Evolutionary conservation across 495 filamentous ascomycete species (phyloP).

Genomic region (Mycothermus thermophilus): DNA sequence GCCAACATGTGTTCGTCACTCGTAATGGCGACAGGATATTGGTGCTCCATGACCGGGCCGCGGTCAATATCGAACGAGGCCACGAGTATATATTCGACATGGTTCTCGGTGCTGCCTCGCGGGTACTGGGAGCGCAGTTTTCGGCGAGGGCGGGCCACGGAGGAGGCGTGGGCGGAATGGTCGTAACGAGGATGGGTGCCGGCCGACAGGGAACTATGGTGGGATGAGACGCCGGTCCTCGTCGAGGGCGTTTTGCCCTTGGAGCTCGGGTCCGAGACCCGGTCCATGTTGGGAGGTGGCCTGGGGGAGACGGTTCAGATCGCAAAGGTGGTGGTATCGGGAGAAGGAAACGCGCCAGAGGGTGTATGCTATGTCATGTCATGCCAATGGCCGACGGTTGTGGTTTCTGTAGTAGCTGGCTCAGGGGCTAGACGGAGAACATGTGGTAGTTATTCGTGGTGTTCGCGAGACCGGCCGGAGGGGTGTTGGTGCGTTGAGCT

Average conservation of each 20-base stretch:
- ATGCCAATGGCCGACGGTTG: too few species aligned
- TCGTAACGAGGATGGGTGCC: conserved; percentile 24
- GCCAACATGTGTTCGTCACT: conserved; percentile 97
- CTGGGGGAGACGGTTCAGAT: too few species aligned
- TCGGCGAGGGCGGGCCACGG: conserved; percentile 28
- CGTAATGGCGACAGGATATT: conserved; percentile 86
- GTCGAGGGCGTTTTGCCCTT: conserved; percentile 41
- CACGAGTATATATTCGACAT: conserved; percentile 99
- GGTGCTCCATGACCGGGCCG: conserved; percentile 95
- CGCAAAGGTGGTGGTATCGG: too few species aligned
- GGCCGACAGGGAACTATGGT: conserved; percentile 40
- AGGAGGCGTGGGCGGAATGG: conserved; percentile 21
- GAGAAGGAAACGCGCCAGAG: too few species aligned
- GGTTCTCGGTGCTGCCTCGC: conserved; percentile 59
- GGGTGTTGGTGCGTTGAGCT: too few species aligned
- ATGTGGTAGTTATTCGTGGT: too few species aligned
- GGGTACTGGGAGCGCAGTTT: conserved; percentile 79
- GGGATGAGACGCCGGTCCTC: conserved; percentile 34
- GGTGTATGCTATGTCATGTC: too few species aligned
- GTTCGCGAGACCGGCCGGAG: too few species aligned
- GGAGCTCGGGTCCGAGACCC: conserved; percentile 40
- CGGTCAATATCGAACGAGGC: conserved; percentile 95
- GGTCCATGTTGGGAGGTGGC: conserved; percentile 32
- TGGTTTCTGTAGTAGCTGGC: too few species aligned
- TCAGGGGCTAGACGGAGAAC: too few species aligned